Evolutionary conservation across 2,329 filamentous ascomycete genomes (phyloP).

Genomic region (Sclerotinia trifoliorum): DNA sequence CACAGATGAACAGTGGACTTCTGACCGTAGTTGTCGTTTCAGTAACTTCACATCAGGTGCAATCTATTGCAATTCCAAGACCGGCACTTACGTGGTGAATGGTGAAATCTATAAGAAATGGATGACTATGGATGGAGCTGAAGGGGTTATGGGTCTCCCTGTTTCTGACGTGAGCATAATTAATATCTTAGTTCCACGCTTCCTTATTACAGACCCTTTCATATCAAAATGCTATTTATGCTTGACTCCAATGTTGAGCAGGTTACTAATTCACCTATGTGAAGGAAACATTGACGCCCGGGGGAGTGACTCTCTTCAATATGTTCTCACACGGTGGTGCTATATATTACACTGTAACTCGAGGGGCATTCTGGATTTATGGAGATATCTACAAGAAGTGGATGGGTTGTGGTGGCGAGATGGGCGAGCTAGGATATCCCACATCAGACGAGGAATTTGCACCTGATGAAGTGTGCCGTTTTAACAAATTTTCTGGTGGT

Average conservation of each 20-base stretch:
- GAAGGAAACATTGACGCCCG: slow-evolving; percentile 5
- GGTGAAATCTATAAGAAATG: slow-evolving; percentile 12
- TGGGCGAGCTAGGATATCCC: slow-evolving; percentile 8
- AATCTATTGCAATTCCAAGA: slow-evolving; percentile 16
- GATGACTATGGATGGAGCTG: background rate
- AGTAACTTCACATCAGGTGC: slow-evolving; percentile 9
- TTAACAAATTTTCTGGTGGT: slow-evolving; percentile 7
- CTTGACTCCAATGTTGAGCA: background rate
- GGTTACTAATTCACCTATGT: background rate
- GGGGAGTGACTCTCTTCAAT: slow-evolving; percentile 16
- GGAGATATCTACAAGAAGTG: slow-evolving; percentile 20
- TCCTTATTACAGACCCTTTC: background rate
- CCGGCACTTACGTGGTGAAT: background rate
- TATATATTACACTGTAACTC: slow-evolving; percentile 16
- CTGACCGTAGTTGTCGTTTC: slow-evolving; percentile 2
- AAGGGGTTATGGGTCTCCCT: slow-evolving; percentile 13
- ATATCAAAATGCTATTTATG: background rate
- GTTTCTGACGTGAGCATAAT: slow-evolving; percentile 7
- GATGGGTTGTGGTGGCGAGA: slow-evolving; percentile 10
- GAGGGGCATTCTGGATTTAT: slow-evolving; percentile 16
- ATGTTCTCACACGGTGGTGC: slow-evolving; percentile 13
- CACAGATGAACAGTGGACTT: slow-evolving; percentile 5
- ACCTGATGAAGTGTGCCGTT: background rate
- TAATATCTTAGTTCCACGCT: background rate
- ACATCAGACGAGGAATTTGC: slow-evolving; percentile 12